phyloP scores from a whole-genome alignment of 2,329 filamentous ascomycete species.

The Geosmithia putterillii region DNA sequence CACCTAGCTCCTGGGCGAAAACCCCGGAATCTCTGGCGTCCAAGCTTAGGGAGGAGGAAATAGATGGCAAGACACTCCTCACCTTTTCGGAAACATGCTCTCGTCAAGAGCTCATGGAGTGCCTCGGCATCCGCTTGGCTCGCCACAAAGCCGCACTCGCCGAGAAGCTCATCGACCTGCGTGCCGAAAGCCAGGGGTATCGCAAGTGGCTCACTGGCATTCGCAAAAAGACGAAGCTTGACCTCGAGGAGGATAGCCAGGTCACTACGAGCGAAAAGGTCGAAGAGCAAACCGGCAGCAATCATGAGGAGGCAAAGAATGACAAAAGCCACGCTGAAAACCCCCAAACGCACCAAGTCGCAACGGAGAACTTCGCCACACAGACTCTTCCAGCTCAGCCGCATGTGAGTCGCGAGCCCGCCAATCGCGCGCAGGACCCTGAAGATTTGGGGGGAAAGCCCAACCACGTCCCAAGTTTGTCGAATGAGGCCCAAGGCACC shows the following conservation, averaged over 20 bases:
- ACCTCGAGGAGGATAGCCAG: neutral
- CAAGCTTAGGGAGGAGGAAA: slow-evolving; percentile 45
- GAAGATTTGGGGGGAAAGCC: neutral
- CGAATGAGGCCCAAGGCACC: neutral
- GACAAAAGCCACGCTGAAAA: no score
- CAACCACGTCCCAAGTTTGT: neutral
- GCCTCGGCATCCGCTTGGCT: slow-evolving; percentile 43
- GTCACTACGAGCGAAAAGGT: neutral
- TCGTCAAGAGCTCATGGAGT: slow-evolving; percentile 35
- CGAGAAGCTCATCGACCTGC: slow-evolving; percentile 45
- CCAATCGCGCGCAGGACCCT: neutral
- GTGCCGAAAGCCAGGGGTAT: slow-evolving; percentile 37
- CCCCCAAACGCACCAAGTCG: neutral
- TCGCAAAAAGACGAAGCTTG: neutral
- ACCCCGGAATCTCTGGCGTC: slow-evolving; percentile 38
- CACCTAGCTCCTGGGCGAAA: slow-evolving; percentile 33
- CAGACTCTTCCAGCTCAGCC: neutral
- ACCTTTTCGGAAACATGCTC: slow-evolving; percentile 37
- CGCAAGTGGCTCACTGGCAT: slow-evolving; percentile 4
- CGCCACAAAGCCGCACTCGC: slow-evolving; percentile 46
- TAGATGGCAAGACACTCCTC: slow-evolving; percentile 55
- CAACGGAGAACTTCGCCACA: neutral
- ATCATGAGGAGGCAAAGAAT: neutral
- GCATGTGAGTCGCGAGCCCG: neutral
- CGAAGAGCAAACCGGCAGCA: neutral